Conservation (phyloP, 495 filamentous ascomycete genomes). For the Bryoglossum gracile region DNA sequence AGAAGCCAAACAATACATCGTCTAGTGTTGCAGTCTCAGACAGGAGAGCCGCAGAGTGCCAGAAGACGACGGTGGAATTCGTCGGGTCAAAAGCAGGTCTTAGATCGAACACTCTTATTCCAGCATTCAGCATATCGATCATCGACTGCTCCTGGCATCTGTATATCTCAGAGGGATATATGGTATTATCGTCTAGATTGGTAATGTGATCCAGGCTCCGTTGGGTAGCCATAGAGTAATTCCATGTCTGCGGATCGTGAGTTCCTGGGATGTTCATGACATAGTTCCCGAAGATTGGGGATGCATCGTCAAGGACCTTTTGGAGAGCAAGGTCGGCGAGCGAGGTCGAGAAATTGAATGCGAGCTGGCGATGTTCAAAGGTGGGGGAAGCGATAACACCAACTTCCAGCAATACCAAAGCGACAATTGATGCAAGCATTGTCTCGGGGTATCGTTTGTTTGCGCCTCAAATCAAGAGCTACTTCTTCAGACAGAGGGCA, state of each 20-base stretch:
- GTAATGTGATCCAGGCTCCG: constrained; percentile 32
- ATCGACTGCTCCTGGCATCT: constrained; percentile 37
- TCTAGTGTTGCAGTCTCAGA: constrained; percentile 38
- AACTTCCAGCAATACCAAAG: neutral
- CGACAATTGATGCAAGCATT: no score
- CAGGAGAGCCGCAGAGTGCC: constrained; percentile 39
- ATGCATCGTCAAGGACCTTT: constrained; percentile 36
- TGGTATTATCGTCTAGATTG: constrained; percentile 30
- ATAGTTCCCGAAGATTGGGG: constrained; percentile 37
- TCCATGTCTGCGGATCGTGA: constrained; percentile 50
- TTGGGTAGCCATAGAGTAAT: constrained; percentile 40
- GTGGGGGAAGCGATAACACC: neutral
- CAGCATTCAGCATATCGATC: constrained; percentile 35
- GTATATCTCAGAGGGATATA: constrained; percentile 28
- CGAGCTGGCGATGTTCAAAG: neutral
- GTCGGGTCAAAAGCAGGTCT: constrained; percentile 41
- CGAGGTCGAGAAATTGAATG: constrained; percentile 2
- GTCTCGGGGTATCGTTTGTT: no score
- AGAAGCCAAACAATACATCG: constrained; percentile 43
- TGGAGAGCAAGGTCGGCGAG: constrained; percentile 33
- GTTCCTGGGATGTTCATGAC: constrained; percentile 43
- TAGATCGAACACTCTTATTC: constrained; percentile 47
- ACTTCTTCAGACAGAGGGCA: no score
- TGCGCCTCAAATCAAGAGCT: no score
- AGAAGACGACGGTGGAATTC: constrained; percentile 40